Conservation (phyloP, 352 stramenopile species). For the Discostella stelligera region DNA sequence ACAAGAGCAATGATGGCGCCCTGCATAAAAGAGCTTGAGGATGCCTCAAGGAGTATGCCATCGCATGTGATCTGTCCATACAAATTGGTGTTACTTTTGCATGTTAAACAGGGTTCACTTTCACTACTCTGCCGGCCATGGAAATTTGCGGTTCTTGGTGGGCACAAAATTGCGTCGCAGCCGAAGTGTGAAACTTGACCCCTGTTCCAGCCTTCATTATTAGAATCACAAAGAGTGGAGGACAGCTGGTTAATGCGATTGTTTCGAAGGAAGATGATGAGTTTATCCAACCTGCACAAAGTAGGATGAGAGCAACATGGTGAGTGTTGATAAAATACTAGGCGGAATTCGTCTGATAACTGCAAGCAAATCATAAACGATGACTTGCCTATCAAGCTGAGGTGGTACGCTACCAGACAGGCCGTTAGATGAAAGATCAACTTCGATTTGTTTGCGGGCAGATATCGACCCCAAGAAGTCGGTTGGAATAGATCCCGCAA, state of each 20-base stretch:
- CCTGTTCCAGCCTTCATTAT: constrained; percentile 66
- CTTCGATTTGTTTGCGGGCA: constrained; percentile 36
- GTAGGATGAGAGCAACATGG: background rate
- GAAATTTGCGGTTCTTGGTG: constrained; percentile 56
- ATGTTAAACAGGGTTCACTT: constrained; percentile 35
- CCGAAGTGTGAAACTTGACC: constrained; percentile 67
- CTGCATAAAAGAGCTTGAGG: constrained; percentile 16
- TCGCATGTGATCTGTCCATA: constrained; percentile 50
- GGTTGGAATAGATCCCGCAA: constrained; percentile 63
- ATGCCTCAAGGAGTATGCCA: constrained; percentile 29
- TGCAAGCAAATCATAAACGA: background rate
- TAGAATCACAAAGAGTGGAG: constrained; percentile 36
- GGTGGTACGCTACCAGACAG: constrained; percentile 43
- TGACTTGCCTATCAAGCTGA: constrained; percentile 46
- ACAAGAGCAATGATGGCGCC: constrained; percentile 2
- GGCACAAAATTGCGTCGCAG: constrained; percentile 77
- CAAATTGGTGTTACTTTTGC: constrained; percentile 32
- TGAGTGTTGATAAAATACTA: background rate
- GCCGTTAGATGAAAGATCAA: constrained; percentile 57
- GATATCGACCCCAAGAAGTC: constrained; percentile 58
- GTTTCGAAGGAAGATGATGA: constrained; percentile 54
- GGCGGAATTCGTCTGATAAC: background rate
- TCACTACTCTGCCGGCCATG: constrained; percentile 38
- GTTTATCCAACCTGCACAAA: constrained; percentile 47
- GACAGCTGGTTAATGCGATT: constrained; percentile 50